phyloP scores from a whole-genome alignment of 1,284 basidiomycete genomes.

The Inonotus obliquus region DNA sequence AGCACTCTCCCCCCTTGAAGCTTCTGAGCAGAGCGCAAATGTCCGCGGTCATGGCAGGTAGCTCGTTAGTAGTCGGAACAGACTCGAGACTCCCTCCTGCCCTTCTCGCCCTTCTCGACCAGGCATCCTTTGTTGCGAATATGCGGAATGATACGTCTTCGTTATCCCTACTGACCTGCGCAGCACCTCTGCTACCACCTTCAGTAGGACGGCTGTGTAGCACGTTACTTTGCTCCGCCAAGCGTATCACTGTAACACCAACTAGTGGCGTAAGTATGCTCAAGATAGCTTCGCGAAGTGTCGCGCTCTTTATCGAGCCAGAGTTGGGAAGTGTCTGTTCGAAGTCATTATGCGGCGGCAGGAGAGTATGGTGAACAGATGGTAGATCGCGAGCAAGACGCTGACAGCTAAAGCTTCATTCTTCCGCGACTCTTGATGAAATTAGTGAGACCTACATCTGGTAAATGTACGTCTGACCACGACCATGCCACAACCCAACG shows the following conservation, averaged over 20 bases:
- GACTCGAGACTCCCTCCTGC: slow-evolving; percentile 38
- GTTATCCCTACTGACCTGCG: background rate
- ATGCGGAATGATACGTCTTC: slow-evolving; percentile 30
- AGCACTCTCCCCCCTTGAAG: slow-evolving; percentile 16
- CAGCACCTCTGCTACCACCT: background rate
- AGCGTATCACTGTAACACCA: slow-evolving; percentile 24
- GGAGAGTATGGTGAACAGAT: slow-evolving; percentile 38
- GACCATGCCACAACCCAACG: slow-evolving; percentile 92
- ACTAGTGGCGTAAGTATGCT: slow-evolving; percentile 33
- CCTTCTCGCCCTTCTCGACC: slow-evolving; percentile 67
- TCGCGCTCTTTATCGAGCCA: slow-evolving; percentile 16
- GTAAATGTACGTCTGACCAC: slow-evolving; percentile 54
- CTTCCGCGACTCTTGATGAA: background rate
- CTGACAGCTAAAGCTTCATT: slow-evolving; percentile 30
- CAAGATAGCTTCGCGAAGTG: slow-evolving; percentile 24
- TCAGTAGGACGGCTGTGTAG: background rate
- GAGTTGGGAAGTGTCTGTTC: slow-evolving; percentile 33
- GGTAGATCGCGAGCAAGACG: slow-evolving; percentile 45
- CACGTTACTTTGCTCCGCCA: background rate
- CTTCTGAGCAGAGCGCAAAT: background rate
- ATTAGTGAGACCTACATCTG: slow-evolving; percentile 56
- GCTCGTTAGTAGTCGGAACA: background rate
- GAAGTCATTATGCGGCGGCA: slow-evolving; percentile 55
- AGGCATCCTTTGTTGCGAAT: slow-evolving; percentile 52
- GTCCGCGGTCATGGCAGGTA: background rate